Evolutionary conservation across 2,329 filamentous ascomycete species (phyloP).

Genomic region (Arachnopeziza araneosa): DNA sequence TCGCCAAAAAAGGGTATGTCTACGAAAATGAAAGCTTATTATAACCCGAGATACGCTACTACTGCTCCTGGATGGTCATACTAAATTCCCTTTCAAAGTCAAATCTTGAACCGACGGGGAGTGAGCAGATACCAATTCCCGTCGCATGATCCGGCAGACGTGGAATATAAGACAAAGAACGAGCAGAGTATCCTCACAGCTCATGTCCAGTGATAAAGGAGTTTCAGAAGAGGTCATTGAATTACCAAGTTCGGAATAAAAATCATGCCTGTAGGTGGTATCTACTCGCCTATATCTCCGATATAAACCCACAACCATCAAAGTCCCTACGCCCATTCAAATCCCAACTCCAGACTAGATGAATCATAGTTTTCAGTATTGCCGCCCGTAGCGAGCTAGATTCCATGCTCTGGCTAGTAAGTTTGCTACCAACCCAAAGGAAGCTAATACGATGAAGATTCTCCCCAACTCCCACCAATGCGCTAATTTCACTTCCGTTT

Average conservation of each 20-base stretch:
- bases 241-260: neutral
- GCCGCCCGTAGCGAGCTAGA: conserved; percentile 12
- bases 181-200: no score
- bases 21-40: no score
- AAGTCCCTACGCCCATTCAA: neutral
- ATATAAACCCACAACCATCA: neutral
- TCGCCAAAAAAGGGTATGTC: no score
- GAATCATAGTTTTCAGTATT: neutral
- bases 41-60: no score
- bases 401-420: conserved; percentile 22
- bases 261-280: neutral
- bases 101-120: no score
- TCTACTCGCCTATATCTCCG: neutral
- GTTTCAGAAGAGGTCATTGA: no score
- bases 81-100: no score
- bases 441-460: conserved; percentile 28
- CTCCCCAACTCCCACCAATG: conserved; percentile 29
- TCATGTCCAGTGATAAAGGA: no score
- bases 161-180: no score
- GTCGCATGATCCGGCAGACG: no score
- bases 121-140: no score
- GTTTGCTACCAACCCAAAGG: conserved; percentile 25
- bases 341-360: neutral
- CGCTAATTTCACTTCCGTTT: conserved; percentile 29
- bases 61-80: no score